These are phyloP conservation scores for Cystofilobasidium ferigula DNA, from an alignment of 768 basidiomycete genomes.

Conservation along the genomic window DNA sequence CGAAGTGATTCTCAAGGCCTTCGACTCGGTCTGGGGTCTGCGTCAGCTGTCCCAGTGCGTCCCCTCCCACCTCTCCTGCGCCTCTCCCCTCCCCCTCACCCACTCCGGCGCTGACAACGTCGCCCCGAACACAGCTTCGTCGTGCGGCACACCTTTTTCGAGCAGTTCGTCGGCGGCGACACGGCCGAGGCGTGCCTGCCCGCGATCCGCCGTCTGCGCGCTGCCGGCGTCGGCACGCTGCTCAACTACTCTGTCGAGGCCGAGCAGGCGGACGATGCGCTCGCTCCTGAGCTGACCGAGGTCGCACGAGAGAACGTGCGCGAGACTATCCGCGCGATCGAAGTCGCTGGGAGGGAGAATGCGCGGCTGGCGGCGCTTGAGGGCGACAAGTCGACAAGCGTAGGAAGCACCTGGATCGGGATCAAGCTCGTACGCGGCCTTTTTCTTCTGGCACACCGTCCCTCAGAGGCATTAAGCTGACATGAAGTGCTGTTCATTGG, in stretches of 20 bases:
- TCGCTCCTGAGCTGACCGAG: not conserved
- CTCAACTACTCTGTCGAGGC: constrained; percentile 82
- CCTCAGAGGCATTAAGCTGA: no score
- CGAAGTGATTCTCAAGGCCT: no score
- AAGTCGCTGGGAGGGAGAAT: constrained; percentile 54
- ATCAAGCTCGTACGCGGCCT: constrained; percentile 56
- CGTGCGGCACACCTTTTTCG: constrained; percentile 23
- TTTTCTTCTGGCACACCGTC: no score
- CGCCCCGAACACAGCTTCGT: no score
- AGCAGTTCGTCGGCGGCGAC: constrained; percentile 83
- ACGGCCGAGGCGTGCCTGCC: constrained; percentile 58
- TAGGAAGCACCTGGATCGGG: constrained; percentile 61
- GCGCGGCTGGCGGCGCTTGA: no score
- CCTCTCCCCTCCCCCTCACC: no score
- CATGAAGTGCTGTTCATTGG: no score
- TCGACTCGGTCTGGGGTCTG: no score
- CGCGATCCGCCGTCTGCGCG: constrained; percentile 52
- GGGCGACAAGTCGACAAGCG: constrained; percentile 35
- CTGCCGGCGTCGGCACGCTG: constrained; percentile 59
- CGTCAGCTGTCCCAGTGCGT: no score
- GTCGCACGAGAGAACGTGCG: constrained; percentile 45
- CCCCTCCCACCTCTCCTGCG: no score
- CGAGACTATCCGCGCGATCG: constrained; percentile 67
- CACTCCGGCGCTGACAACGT: no score
- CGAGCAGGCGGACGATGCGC: constrained; percentile 30